phyloP scores from a whole-genome alignment of 768 basidiomycete genomes.

The Russula ochroleuca region DNA sequence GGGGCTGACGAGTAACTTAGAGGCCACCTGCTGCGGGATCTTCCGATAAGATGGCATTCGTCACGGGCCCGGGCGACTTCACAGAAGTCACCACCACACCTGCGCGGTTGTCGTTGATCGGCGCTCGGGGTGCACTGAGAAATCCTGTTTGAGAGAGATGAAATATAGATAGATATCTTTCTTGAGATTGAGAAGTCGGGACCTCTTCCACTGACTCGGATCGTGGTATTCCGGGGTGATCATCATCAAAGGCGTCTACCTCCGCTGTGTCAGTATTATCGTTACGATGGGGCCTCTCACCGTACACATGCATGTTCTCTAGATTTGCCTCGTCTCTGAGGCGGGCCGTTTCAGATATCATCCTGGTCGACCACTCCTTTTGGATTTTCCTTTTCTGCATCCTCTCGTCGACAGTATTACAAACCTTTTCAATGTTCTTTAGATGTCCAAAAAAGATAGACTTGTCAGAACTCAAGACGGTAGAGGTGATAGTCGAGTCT shows the following conservation, averaged over 20 bases:
- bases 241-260: not conserved
- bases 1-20: not conserved
- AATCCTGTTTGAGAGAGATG: not conserved
- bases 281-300: not conserved
- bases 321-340: not conserved
- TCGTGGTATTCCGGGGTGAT: not conserved
- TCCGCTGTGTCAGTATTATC: not conserved
- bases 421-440: conserved; percentile 7
- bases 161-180: conserved; percentile 4
- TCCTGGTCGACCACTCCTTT: conserved; percentile 3
- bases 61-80: not conserved
- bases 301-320: not conserved
- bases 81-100: not conserved
- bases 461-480: not conserved
- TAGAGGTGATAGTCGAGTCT: not conserved
- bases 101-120: not conserved
- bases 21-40: not conserved
- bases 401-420: conserved; percentile 11
- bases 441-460: not conserved
- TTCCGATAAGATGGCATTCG: not conserved
- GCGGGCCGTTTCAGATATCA: conserved; percentile 7
- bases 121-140: not conserved
- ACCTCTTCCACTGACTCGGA: not conserved
- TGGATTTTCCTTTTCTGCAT: not conserved
- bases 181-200: conserved; percentile 16